Base-by-base conservation (phyloP, 495 filamentous ascomycete genomes). In the Penicillium goetzii region DNA sequence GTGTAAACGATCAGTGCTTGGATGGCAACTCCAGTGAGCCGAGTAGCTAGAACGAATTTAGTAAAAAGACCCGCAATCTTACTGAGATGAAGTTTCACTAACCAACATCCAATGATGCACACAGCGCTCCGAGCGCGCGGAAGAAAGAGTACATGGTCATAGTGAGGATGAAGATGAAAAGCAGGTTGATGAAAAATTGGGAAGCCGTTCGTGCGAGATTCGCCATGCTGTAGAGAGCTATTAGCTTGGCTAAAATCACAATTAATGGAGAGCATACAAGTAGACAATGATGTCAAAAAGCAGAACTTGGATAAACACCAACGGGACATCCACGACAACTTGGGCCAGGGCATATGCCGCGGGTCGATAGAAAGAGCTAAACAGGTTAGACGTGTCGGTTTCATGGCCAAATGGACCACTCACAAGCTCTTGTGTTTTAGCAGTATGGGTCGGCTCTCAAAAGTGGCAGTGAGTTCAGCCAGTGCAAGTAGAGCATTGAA, bases 81-180 rank as follows among this genome's bases (percentile, higher is more conserved):
- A 38, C 43, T 8, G 4, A 14, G 12, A 3, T 25, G 5, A 25
- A 6, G 8, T 10, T 9, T 21, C 32, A 66, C 77, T 56, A 63
- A 80, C 78, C 77, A 58, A 82, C 76, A 68, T 92, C 88, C 40
- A 92, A 80, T 6, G 85, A 86, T 5, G 79, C 75, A 33, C 84
- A 86, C 26, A 90, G 64, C 1, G 90, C 80, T 0, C 90, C 91
- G 26, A 94, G 75, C 32, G 89, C 81, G 52, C 92, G 83, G 78
- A 95, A 96, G 66, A 95, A 88, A 0, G 91, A 85, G 61, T 90
- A 92, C 81, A 91, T 90, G 0, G 84, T 86, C 83, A 95, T 85
- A 0, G 90, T 92, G 3, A 89, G 72, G 2, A 77, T 75, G 57
- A 80, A 81, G 21, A 80, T 74, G 59, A 92, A 84, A 3, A 94